A percentile compares a stretch with the other conserved stretches of the same genome.
These are phyloP conservation scores for Naganishia liquefaciens DNA, from an alignment of 1,284 basidiomycete genomes.

Conservation along the genomic window DNA sequence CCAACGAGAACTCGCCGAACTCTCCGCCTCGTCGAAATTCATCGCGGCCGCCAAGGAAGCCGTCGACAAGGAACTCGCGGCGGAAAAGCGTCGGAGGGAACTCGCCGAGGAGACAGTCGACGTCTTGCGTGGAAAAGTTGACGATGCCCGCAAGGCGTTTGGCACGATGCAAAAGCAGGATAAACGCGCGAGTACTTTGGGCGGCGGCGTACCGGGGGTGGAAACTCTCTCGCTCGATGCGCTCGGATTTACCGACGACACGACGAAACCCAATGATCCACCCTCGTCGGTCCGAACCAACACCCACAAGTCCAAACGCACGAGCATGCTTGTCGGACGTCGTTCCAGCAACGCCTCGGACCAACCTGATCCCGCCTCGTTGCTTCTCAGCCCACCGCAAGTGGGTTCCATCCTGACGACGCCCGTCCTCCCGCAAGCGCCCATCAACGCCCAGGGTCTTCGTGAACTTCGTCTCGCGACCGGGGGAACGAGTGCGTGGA, in stretches of 20 bases:
- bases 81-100: slow-evolving; percentile 63
- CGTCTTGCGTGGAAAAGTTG: slow-evolving; percentile 79
- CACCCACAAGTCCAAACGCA: slow-evolving; percentile 19
- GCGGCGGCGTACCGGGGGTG: background rate
- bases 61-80: slow-evolving; percentile 54
- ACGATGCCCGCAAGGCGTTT: slow-evolving; percentile 82
- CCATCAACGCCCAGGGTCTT: slow-evolving; percentile 22
- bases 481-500: background rate
- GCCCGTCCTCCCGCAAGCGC: slow-evolving; percentile 19
- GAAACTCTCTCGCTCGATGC: slow-evolving; percentile 25
- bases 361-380: background rate
- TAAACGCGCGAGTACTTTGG: slow-evolving; percentile 44
- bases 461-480: slow-evolving; percentile 16
- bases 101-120: slow-evolving; percentile 80
- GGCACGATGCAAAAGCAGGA: slow-evolving; percentile 84
- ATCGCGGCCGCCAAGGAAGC: slow-evolving; percentile 33
- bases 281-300: slow-evolving; percentile 4
- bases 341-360: slow-evolving; percentile 21
- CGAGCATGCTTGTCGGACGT: slow-evolving; percentile 25
- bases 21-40: slow-evolving; percentile 37
- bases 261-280: background rate
- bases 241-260: background rate
- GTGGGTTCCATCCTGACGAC: background rate
- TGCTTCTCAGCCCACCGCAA: slow-evolving; percentile 14
- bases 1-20: slow-evolving; percentile 24